These are phyloP conservation scores for Pseudogymnoascus sp. DNA, from an alignment of 2,329 filamentous ascomycete genomes.

Conservation along the genomic window DNA sequence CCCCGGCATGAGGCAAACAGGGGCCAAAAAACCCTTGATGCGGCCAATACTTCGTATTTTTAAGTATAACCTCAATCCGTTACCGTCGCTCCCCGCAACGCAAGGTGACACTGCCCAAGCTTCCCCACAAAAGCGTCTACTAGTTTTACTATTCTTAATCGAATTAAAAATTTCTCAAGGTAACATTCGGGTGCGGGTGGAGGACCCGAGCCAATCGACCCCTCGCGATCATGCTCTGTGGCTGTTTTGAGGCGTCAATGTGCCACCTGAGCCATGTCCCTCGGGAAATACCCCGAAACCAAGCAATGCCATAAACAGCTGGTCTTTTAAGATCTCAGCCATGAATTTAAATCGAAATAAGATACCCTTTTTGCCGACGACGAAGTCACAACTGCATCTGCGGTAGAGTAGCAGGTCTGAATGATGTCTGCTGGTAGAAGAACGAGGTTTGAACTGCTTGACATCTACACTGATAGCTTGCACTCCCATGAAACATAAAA, in stretches of 20 bases:
- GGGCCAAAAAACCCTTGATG: background rate
- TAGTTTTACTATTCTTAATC: background rate
- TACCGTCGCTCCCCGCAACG: background rate
- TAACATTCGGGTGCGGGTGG: background rate
- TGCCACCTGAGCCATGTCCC: background rate
- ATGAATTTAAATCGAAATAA: background rate
- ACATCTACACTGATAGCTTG: background rate
- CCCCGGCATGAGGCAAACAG: background rate
- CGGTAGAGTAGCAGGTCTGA: background rate
- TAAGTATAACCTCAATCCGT: background rate
- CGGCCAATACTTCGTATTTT: background rate
- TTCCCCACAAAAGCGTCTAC: background rate
- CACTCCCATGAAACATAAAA: background rate
- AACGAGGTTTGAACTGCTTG: background rate
- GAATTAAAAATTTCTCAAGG: background rate
- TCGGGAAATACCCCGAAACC: background rate
- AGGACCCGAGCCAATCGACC: background rate
- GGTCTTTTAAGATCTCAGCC: background rate
- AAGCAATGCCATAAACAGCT: background rate
- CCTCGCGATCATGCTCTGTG: background rate
- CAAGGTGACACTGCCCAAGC: background rate
- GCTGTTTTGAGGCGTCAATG: background rate
- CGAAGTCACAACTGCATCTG: background rate
- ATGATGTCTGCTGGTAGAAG: background rate
- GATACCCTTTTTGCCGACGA: no score